These are phyloP conservation scores for Penicillium sp. DNA, from an alignment of 2,329 filamentous ascomycete species.

Conservation along the genomic window DNA sequence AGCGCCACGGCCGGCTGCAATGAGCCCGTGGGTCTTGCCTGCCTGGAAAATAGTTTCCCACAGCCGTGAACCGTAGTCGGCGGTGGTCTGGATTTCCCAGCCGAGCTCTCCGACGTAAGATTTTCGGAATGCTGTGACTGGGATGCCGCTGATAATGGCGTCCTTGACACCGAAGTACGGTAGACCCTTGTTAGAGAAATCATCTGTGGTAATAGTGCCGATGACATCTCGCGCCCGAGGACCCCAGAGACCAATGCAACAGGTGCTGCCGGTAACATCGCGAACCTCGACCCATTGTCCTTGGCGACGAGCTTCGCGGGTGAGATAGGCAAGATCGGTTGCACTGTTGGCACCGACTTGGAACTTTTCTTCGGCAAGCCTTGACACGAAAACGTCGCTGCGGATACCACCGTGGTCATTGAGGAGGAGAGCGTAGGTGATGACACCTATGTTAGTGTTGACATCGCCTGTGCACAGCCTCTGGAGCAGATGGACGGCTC, in stretches of 20 bases:
- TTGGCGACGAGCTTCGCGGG: slow-evolving; percentile 53
- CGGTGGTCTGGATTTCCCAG: slow-evolving; percentile 62
- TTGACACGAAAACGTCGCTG: slow-evolving; percentile 58
- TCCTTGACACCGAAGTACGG: slow-evolving; percentile 53
- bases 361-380: slow-evolving; percentile 46
- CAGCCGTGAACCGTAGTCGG: slow-evolving; percentile 57
- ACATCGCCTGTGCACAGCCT: slow-evolving; percentile 44
- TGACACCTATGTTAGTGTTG: slow-evolving; percentile 46
- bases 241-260: slow-evolving; percentile 63
- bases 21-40: slow-evolving; percentile 54
- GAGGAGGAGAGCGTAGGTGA: slow-evolving; percentile 59
- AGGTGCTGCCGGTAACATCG: slow-evolving; percentile 60
- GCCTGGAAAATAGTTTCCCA: slow-evolving; percentile 60
- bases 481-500: slow-evolving; percentile 56
- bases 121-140: slow-evolving; percentile 55
- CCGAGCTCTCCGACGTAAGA: slow-evolving; percentile 63
- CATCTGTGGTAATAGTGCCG: slow-evolving; percentile 30
- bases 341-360: slow-evolving; percentile 59
- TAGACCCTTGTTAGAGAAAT: slow-evolving; percentile 38
- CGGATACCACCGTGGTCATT: slow-evolving; percentile 54
- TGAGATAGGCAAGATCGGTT: slow-evolving; percentile 55
- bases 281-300: slow-evolving; percentile 52
- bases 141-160: slow-evolving; percentile 54
- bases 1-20: slow-evolving; percentile 58
- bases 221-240: slow-evolving; percentile 56